Conservation (phyloP, 495 filamentous ascomycete species). For the Penicillium argentinense region DNA sequence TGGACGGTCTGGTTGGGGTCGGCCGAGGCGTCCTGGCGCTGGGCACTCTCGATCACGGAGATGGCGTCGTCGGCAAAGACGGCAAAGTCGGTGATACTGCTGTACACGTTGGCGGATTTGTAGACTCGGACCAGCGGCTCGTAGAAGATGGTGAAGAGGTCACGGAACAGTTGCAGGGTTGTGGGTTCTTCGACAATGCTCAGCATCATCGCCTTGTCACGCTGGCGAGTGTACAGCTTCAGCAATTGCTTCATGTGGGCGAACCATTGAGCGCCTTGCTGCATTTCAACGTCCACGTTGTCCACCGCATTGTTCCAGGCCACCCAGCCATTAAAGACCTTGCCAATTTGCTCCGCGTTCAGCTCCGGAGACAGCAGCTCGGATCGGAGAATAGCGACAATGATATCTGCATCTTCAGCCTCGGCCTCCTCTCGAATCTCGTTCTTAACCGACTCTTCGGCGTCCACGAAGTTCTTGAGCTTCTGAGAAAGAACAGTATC, state of each 20-base stretch:
- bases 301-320: slow-evolving; percentile 95
- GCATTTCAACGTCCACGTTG: slow-evolving; percentile 84
- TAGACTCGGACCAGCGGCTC: slow-evolving; percentile 95
- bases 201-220: slow-evolving; percentile 97
- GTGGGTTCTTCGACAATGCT: slow-evolving; percentile 92
- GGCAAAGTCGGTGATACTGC: slow-evolving; percentile 92
- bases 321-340: slow-evolving; percentile 91
- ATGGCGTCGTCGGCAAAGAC: slow-evolving; percentile 91
- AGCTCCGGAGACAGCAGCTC: slow-evolving; percentile 71
- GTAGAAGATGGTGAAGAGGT: slow-evolving; percentile 98
- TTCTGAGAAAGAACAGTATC: slow-evolving; percentile 81
- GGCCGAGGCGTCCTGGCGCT: slow-evolving; percentile 86
- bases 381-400: slow-evolving; percentile 78
- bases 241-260: slow-evolving; percentile 92
- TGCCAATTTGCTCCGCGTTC: slow-evolving; percentile 68
- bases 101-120: slow-evolving; percentile 98
- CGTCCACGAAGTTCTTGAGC: slow-evolving; percentile 72
- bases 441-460: slow-evolving; percentile 70
- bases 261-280: slow-evolving; percentile 84
- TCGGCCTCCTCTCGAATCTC: slow-evolving; percentile 69
- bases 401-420: slow-evolving; percentile 71
- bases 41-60: slow-evolving; percentile 80
- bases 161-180: slow-evolving; percentile 88
- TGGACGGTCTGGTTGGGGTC: slow-evolving; percentile 99
- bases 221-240: slow-evolving; percentile 85